Evolutionary conservation across 208 protist species (phyloP), one percentile per base, ranked within the genome.

Genomic region (Porcisia deanei): DNA sequence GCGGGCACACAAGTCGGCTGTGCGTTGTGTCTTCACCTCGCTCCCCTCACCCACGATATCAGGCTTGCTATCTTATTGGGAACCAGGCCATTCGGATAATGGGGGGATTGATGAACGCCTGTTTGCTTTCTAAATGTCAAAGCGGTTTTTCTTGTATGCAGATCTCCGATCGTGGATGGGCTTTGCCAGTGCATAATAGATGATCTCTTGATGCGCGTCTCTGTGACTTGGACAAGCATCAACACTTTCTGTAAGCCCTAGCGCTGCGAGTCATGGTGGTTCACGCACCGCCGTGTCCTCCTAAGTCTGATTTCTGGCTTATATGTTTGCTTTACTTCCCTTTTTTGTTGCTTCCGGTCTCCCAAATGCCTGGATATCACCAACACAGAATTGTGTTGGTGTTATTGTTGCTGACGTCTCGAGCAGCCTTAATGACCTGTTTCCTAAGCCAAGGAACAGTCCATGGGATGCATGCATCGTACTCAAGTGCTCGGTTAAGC

Each of bases 321-420:
- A 20, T 71, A 65, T n/a, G 37, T 71, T 65, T 77, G 58, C 52
- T 66, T 58, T 67, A 14, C 25, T 22, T 30, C 30, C 30, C 30
- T 30, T 30, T 30, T 30, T 30, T 22, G n/a, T 30, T 25, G n/a
- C n/a, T 7, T 54, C 37, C 18, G 47, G 30, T 30, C 30, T 30
- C 30, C 30, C 45, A 30, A 18, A n/a, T 6, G 55, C 10, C 0
- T 10, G 49, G 16, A 53, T 3, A 4, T 59, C 22, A 59, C 0
- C 55, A 30, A 0, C 18, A 30, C 55, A 59, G 55, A n/a, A 59
- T 30, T 60, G 22, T 9, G n/a, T 12, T 6, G n/a, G 14, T 18
- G n/a, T 9, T 37, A 10, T 34, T 60, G n/a, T 16, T 60, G 8
- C 0, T 9, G 55, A 37, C 55, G n/a, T 60, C 30, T 30, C 30